Evolutionary conservation across 345 rosid species (phyloP).

Genomic region (Camelina laxa): DNA sequence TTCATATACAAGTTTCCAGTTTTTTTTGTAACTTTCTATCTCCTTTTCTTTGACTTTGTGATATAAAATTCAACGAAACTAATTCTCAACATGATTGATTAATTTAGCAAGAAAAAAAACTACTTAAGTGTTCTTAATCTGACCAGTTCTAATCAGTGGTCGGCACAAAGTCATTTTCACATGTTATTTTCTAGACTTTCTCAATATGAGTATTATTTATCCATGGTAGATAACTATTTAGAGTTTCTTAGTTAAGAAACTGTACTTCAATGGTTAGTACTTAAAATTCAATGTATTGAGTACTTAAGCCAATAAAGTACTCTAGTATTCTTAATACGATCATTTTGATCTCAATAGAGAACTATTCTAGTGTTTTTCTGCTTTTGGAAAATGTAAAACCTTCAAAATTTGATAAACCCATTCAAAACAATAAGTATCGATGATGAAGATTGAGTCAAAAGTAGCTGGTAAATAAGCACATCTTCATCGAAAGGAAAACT

Average conservation of each 20-base stretch:
- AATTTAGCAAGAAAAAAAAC: not conserved
- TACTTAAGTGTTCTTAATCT: not conserved
- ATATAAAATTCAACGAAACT: too few relatives aligned
- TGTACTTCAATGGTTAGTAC: not conserved
- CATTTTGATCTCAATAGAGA: not conserved
- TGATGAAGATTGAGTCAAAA: constrained; percentile 32
- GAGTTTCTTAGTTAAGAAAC: not conserved
- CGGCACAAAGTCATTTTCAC: not conserved
- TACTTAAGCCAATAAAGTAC: too few relatives aligned
- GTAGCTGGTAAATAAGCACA: constrained; percentile 37
- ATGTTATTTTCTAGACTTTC: not conserved
- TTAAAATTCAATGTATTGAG: not conserved
- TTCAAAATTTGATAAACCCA: not conserved
- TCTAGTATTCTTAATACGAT: not conserved
- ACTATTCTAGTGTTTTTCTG: not conserved
- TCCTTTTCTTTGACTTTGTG: too few relatives aligned
- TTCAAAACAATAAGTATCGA: not conserved
- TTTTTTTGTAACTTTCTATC: too few relatives aligned
- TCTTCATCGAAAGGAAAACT: not conserved
- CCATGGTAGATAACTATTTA: not conserved
- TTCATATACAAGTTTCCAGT: too few relatives aligned
- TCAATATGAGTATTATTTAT: not conserved
- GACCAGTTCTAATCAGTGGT: not conserved
- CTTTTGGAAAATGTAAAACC: not conserved
- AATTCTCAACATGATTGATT: not conserved